Evolutionary conservation across 179 eudicot genomes (phyloP).

Genomic region (Pouteria campechiana): DNA sequence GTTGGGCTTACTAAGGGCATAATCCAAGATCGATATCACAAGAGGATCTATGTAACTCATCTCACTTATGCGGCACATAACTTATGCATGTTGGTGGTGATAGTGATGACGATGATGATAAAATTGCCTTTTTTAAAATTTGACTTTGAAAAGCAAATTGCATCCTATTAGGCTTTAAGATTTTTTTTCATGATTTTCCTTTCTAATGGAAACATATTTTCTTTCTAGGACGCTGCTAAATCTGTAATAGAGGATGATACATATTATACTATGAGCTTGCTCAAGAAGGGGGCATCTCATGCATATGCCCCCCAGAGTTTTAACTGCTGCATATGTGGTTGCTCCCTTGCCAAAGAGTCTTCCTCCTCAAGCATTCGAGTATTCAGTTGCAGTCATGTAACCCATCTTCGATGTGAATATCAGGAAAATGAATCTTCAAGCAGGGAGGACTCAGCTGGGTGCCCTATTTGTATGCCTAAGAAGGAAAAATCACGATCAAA

Average conservation of each 20-base stretch:
- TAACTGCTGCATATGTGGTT: slow-evolving; percentile 67
- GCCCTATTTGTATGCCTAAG: slow-evolving; percentile 77
- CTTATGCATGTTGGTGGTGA: no score
- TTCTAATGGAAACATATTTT: no score
- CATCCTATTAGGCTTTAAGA: no score
- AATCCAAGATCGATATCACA: no score
- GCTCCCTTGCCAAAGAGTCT: slow-evolving; percentile 43
- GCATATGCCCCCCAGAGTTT: slow-evolving; percentile 71
- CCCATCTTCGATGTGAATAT: slow-evolving; percentile 64
- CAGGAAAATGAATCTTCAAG: slow-evolving; percentile 43
- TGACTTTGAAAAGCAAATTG: no score
- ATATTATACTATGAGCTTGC: slow-evolving; percentile 71
- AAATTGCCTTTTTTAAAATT: background rate
- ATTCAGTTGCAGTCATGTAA: slow-evolving; percentile 81
- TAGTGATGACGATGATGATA: no score
- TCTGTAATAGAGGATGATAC: slow-evolving; percentile 91
- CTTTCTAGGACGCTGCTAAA: slow-evolving; percentile 77
- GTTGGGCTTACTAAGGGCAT: no score
- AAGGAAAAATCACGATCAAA: slow-evolving; percentile 38
- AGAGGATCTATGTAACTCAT: no score
- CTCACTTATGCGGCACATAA: no score
- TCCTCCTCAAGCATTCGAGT: slow-evolving; percentile 58
- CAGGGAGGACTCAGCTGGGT: slow-evolving; percentile 38
- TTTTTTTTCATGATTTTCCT: no score
- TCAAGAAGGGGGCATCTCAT: slow-evolving; percentile 81